Conservation (phyloP, 148 eudicot genomes). For the Dysphania ambrosioides region DNA sequence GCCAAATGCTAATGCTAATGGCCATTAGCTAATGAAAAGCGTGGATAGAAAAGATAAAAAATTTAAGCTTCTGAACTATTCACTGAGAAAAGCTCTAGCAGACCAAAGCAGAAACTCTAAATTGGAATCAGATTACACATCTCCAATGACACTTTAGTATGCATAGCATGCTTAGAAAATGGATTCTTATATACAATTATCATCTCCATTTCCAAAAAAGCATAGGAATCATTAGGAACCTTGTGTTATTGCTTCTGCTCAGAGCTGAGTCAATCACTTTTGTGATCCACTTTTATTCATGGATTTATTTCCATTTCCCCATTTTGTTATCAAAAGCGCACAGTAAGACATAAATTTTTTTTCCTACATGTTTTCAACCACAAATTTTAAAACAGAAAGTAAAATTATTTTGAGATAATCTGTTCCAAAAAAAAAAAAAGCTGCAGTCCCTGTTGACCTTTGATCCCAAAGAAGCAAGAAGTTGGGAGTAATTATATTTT, state of each 20-base stretch:
- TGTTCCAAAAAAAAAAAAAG: too few species aligned
- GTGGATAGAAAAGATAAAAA: background rate
- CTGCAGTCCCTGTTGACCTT: background rate
- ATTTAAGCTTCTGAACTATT: too few species aligned
- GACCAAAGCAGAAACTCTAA: too few species aligned
- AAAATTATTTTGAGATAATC: too few species aligned
- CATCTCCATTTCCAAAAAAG: background rate
- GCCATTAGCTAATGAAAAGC: background rate
- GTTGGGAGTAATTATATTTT: background rate
- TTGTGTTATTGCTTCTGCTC: background rate
- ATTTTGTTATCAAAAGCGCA: too few species aligned
- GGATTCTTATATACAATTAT: too few species aligned
- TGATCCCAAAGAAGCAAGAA: background rate
- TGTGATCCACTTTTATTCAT: too few species aligned
- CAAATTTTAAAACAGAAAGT: too few species aligned
- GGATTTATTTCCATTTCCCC: too few species aligned
- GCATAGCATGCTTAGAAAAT: background rate
- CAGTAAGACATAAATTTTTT: too few species aligned
- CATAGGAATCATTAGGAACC: background rate
- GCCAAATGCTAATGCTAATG: background rate
- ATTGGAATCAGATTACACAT: too few species aligned
- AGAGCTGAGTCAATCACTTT: background rate
- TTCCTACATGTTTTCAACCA: background rate
- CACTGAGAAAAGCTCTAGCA: background rate
- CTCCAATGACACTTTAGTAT: background rate